phyloP scores from a whole-genome alignment of 805 yeast species.

The Teunomyces barrocoloradensis region DNA sequence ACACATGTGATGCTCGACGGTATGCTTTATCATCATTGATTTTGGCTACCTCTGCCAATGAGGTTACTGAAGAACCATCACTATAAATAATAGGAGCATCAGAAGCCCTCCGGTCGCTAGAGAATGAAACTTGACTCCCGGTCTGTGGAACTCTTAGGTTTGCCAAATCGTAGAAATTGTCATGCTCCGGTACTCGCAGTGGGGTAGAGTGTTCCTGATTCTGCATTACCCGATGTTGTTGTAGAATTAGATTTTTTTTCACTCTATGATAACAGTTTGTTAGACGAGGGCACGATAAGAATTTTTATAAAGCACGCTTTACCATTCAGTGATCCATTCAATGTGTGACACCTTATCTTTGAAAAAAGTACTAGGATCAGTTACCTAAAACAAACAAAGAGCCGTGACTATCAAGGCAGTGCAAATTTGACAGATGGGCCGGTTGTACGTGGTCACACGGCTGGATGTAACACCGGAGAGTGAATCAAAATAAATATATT shows the following conservation, averaged over 20 bases:
- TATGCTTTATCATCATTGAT: conserved; percentile 6
- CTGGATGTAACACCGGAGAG: not conserved
- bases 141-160: not conserved
- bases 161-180: not conserved
- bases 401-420: not conserved
- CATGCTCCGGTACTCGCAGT: not conserved
- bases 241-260: not conserved
- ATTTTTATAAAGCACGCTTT: not conserved
- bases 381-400: not conserved
- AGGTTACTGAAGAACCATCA: not conserved
- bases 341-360: not conserved
- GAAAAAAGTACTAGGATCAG: not conserved
- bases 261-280: not conserved
- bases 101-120: not conserved
- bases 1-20: conserved; percentile 11
- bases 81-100: not conserved
- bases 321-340: not conserved
- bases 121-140: not conserved
- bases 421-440: not conserved
- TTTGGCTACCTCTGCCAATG: conserved; percentile 2
- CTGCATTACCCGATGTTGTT: conserved; percentile 1
- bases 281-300: not conserved
- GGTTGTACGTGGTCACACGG: not conserved
- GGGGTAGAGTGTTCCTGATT: not conserved
- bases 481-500: not conserved